These are phyloP conservation scores for Rubia balearica DNA, from an alignment of 305 asterid species.

Conservation along the genomic window DNA sequence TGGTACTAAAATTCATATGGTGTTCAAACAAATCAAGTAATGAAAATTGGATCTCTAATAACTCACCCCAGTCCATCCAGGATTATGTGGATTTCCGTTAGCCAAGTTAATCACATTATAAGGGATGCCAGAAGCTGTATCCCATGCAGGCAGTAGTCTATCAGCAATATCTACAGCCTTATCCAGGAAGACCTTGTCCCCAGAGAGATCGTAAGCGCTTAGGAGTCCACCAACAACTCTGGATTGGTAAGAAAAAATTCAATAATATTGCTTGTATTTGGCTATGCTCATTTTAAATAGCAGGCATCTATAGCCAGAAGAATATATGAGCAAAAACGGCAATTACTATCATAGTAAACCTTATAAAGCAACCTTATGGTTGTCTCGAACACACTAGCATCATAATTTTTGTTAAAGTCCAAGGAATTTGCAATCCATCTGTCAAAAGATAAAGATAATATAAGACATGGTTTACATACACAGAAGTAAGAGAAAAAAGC, in stretches of 20 bases:
- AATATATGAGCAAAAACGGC: conserved; percentile 24
- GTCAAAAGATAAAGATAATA: conserved; percentile 22
- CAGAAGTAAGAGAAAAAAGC: background rate
- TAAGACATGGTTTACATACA: background rate
- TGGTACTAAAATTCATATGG: background rate
- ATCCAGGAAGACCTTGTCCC: conserved; percentile 81
- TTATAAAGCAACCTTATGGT: conserved; percentile 98
- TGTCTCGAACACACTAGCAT: conserved; percentile 98
- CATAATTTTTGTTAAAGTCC: conserved; percentile 91
- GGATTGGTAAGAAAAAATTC: conserved; percentile 36
- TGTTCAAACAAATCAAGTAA: background rate
- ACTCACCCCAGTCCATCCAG: conserved; percentile 97
- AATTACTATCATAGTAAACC: conserved; percentile 53
- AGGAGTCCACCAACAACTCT: conserved; percentile 98
- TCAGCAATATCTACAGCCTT: conserved; percentile 93
- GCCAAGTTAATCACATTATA: conserved; percentile 79
- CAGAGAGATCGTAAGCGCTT: conserved; percentile 89
- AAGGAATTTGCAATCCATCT: conserved; percentile 91
- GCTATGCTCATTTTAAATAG: conserved; percentile 5
- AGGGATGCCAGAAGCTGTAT: conserved; percentile 87
- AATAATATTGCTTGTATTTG: background rate
- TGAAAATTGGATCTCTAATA: conserved; percentile 7
- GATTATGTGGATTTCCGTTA: conserved; percentile 85
- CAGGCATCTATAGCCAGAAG: background rate
- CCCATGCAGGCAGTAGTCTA: conserved; percentile 91